Evolutionary conservation across 371 early-diverging fungal genomes (phyloP), one percentile per base, ranked within the genome.

Genomic region (Capillidium rhysosporum): DNA sequence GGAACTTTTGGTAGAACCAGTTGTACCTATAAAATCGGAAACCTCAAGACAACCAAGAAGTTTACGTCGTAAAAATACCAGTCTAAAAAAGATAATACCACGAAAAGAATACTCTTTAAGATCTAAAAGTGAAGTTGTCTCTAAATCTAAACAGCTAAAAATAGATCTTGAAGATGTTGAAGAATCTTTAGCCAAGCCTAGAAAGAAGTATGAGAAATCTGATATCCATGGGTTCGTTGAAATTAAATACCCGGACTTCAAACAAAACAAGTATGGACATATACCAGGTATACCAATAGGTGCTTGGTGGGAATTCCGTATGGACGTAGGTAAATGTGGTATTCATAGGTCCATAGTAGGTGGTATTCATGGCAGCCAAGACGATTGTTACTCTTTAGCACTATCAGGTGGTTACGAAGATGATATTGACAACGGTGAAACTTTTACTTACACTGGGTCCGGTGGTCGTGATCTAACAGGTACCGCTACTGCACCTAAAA

Each of bases 381-480:
- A 45, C 7, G 65, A 64, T 0, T 59, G 61, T 21, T 62, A 53
- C 16, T 62, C 61, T 21, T 31, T 68, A 28, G 62, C 62, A 5
- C 48, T 65, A 9, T 58, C 62, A 8, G 68, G 65, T 12, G 66
- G 68, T 16, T 68, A 65, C 55, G 61, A 57, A 41, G 68, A 63
- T 34, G 65, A 68, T 56, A 38, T 63, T 8, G 68, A 68, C 56
- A 20, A 54, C 25, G 68, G 68, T 20, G 51, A 62, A 18, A 40
- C 21, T 1, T 58, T 66, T 54, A 55, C 53, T 30, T 66, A 56
- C 46, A 61, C 65, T 7, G 63, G 65, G 20, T 49, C 46, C 3
- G 63, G 65, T 43, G 65, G 65, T 20, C 55, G 65, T 20, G 63
- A 62, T 45, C 54, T 66, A 25, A 39, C 9, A 23, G 67, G 67